Evolutionary conservation across 768 basidiomycete genomes (phyloP), one percentile per base, ranked within the genome.

Genomic region (Vishniacozyma victoriae): DNA sequence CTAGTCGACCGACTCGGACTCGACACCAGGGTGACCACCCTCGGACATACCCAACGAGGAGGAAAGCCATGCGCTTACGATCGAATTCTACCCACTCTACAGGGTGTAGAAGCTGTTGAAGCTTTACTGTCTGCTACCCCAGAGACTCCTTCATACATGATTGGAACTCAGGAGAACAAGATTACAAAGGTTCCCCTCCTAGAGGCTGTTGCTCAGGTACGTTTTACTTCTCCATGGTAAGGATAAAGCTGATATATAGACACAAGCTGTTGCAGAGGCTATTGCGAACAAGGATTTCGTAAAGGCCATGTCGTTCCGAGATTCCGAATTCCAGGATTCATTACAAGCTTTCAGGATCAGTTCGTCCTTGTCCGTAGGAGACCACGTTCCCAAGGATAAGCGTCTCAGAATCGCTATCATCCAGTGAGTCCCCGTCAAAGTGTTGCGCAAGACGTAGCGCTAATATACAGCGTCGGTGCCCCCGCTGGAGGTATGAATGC

Each of bases 401-500:
- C 64, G 71, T 15, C 61, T 76, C 41, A 58, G 74, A 29, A 63
- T 77, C 35, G 76, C 72, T 57, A 74, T 77, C 62, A 62, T 77
- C 46, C 74, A 76, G 71, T 72, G 49, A 31, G 64, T 16, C 35
- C 23, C 20, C 40, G 14, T 31, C 41, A 35, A 3, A 16, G 14
- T 25, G 12, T 29, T 44, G 23, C 11, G 15, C n/a, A n/a, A n/a
- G n/a, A n/a, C 3, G 15, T 26, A 36, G 29, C 15, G 29, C 55
- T 60, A 56, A 45, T 16, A 7, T n/a, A 16, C 57, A 93, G 91
- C 64, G 83, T 91, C 65, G 93, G 95, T 42, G 95, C 95, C 1
- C 93, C 95, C 4, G 95, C 95, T 2, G 93, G 93, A 38, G 95
- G 95, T 7, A 96, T 97, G 89, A 97, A 97, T 68, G 92, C 95